A percentile compares a stretch with the other conserved stretches of the same genome.
Evolutionary conservation across 805 yeast genomes (phyloP).

Genomic region (Candida germanica): DNA sequence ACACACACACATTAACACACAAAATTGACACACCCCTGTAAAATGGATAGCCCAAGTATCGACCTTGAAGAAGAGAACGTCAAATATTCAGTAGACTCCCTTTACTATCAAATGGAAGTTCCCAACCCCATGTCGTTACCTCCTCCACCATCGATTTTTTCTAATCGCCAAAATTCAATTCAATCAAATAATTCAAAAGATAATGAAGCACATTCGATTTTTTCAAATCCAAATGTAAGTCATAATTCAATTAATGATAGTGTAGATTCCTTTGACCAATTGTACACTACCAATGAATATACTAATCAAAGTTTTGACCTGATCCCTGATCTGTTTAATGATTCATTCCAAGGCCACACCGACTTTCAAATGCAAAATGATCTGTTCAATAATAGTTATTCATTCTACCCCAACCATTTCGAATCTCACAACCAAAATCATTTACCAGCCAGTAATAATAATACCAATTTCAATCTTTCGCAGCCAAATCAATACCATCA

Average conservation of each 20-base stretch:
- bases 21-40: too few relatives aligned
- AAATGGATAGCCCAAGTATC: too few relatives aligned
- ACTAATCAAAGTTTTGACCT: constrained; percentile 26
- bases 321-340: constrained; percentile 21
- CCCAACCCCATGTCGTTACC: constrained; percentile 5
- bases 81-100: constrained; percentile 1
- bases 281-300: constrained; percentile 23
- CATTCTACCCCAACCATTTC: constrained; percentile 8
- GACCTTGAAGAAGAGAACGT: constrained; percentile 11
- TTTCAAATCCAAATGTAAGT: constrained; percentile 12
- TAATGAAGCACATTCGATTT: constrained; percentile 13
- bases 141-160: constrained; percentile 21
- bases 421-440: constrained; percentile 12
- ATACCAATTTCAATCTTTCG: background rate
- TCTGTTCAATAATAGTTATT: background rate
- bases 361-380: background rate
- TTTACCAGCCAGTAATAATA: too few relatives aligned
- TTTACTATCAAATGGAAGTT: background rate
- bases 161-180: constrained; percentile 13
- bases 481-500: background rate
- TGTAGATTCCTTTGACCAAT: constrained; percentile 15
- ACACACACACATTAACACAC: too few relatives aligned
- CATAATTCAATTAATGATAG: constrained; percentile 11
- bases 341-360: background rate
- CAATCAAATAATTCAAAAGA: constrained; percentile 14